Evolutionary conservation across 2,329 filamentous ascomycete genomes (phyloP), one percentile per base, ranked within the genome.

Genomic region (Claviceps paspali): DNA sequence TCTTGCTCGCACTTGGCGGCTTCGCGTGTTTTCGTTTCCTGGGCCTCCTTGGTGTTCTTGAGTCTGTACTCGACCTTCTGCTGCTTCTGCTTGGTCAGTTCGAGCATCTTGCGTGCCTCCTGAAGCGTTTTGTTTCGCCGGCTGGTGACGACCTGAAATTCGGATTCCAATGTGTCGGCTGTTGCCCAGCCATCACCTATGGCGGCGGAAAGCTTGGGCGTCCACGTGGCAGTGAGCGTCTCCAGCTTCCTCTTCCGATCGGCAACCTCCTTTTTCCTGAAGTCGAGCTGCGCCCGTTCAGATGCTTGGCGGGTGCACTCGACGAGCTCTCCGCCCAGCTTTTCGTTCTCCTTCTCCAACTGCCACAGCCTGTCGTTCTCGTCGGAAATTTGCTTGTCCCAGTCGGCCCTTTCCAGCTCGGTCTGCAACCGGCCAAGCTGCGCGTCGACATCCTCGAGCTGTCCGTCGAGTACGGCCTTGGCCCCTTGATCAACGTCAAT

Each of bases 401-500:
- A 84, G 10, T 75, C 70, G 9, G 76, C 70, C 14, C 60, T 61
- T 26, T 75, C 70, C 34, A 79, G 70, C 2, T 78, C 70, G n/a
- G 71, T 63, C 43, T 75, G 79, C 3, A 74, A 67, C 37, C 70
- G 67, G 33, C 68, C 59, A 12, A 93, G 64, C 24, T 69, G 71
- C 14, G 63, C 61, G 42, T 80, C 72, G 0, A 82, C 67, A 28
- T 91, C 82, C 27, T 75, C 71, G 34, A 82, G 71, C 37, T 80
- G 78, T 12, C 77, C 73, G 48, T 91, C 80, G 6, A 95, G 66
- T 3, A 82, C 66, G 19, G 82, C 81, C 54, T 84, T 83, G 23
- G 74, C 73, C 3, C 87, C 87, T 59, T 96, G 88, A 47, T 98
- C 88, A 22, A 87, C 70, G 26, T 81, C 71, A 38, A 98, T 79